Percentiles rank a stretch among this genome's conserved stretches.
Conservation (phyloP, 306 rosid genomes). For the Quercus agrifolia region DNA sequence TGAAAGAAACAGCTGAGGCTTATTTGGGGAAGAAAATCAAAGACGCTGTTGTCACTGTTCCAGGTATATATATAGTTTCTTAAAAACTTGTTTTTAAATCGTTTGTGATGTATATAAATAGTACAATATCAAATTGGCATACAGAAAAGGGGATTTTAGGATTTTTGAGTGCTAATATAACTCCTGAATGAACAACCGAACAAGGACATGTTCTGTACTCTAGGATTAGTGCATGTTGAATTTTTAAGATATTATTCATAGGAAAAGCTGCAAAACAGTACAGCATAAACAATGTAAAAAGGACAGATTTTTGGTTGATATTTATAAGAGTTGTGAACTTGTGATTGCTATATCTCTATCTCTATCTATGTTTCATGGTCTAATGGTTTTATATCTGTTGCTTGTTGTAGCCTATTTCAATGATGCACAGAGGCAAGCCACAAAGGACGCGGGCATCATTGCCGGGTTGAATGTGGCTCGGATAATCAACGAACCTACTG, state of each 20-base stretch:
- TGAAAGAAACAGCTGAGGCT: slow-evolving; percentile 58
- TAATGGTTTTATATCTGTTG: not conserved
- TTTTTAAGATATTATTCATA: not conserved
- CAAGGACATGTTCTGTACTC: not conserved
- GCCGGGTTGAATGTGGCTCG: slow-evolving; percentile 49
- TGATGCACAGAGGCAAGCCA: slow-evolving; percentile 56
- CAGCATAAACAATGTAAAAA: not conserved
- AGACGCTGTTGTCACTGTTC: slow-evolving; percentile 51
- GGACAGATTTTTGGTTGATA: not conserved
- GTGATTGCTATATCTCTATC: too few species aligned
- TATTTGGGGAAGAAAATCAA: slow-evolving; percentile 52
- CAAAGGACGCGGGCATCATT: slow-evolving; percentile 47
- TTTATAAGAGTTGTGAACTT: not conserved
- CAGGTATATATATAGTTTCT: slow-evolving; percentile 22
- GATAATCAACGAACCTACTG: slow-evolving; percentile 53
- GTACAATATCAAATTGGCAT: not conserved
- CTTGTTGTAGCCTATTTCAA: slow-evolving; percentile 49
- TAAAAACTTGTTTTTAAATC: not conserved
- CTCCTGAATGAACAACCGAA: not conserved
- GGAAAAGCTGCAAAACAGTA: not conserved
- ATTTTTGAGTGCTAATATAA: not conserved
- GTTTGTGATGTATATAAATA: not conserved
- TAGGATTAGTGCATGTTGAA: not conserved
- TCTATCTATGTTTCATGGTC: not conserved
- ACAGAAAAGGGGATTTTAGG: not conserved